Evolutionary conservation across 371 early-diverging fungal genomes (phyloP).

Genomic region (Apophysomyces trapeziformis): DNA sequence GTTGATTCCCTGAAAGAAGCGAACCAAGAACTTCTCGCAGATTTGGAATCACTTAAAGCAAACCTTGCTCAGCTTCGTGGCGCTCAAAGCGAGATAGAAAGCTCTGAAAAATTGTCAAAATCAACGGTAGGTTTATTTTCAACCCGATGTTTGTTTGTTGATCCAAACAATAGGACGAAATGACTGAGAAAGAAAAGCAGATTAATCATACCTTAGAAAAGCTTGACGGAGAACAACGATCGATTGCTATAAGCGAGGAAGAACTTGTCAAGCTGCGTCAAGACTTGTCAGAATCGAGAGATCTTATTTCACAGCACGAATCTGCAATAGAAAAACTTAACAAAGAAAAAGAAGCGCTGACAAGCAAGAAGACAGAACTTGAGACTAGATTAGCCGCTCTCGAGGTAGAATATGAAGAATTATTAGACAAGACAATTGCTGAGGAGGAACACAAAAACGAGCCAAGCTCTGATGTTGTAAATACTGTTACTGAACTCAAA

Average conservation of each 20-base stretch:
- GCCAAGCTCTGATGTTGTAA: conserved; percentile 64
- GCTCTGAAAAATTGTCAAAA: neutral
- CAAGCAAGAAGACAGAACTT: conserved; percentile 69
- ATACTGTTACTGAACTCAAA: conserved; percentile 79
- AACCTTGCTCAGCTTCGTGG: conserved; percentile 45
- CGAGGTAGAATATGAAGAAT: conserved; percentile 89
- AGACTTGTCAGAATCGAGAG: conserved; percentile 78
- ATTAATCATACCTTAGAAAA: neutral
- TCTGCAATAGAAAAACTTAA: conserved; percentile 67
- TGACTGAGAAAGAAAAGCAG: neutral
- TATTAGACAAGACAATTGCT: conserved; percentile 90
- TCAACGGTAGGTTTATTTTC: neutral
- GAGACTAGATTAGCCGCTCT: conserved; percentile 75
- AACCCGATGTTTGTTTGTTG: neutral
- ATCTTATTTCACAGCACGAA: conserved; percentile 70
- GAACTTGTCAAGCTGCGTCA: conserved; percentile 75
- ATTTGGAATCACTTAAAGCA: conserved; percentile 74
- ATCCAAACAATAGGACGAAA: neutral
- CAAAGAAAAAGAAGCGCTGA: conserved; percentile 64
- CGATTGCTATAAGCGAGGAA: conserved; percentile 56
- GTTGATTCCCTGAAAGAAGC: conserved; percentile 85
- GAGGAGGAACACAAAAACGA: conserved; percentile 80
- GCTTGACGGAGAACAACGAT: neutral
- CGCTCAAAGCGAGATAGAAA: neutral
- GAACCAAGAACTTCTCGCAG: conserved; percentile 70